Evolutionary conservation across 2,329 filamentous ascomycete species (phyloP), one percentile per base, ranked within the genome.

Genomic region (Ceratocystis lukuohia): DNA sequence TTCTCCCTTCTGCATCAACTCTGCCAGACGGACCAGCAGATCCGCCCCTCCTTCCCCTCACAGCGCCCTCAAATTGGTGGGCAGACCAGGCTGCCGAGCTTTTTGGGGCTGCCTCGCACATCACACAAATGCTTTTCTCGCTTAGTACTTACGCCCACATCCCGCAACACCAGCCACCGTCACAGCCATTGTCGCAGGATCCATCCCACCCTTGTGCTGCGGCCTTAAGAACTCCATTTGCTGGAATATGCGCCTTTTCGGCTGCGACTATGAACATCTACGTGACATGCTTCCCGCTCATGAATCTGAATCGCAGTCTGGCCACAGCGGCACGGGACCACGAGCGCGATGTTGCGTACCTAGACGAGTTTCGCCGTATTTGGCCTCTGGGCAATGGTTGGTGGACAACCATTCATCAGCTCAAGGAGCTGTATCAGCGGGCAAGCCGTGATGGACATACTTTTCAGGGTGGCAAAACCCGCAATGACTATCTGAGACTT

Each of bases 221-320:
- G 1, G 30, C 64, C 1, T 70, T 79, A 0, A 71, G 74, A 67
- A 78, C 77, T 0, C 78, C 77, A 0, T 80, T 79, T 65, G 73
- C 76, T 0, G 78, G 77, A 0, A 78, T 79, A n/a, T 79, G 77
- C 65, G 75, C 75, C 1, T 79, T 80, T 46, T 78, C 77, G 0
- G 77, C 77, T 0, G 76, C 75, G 1, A 77, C 76, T 3, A 72
- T 78, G 62, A 78, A 77, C 30, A 68, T 77, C 0, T 79, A 79
- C 66, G 72, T 76, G 1, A 72, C 71, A 2, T 65, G 70, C 3
- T 80, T 78, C 30, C 78, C 78, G 0, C 71, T 71, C 1, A 79
- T 79, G 74, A 79, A 78, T 67, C 68, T 76, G 12, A 76, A 74
- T 28, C 48, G 57, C 22, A 20, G 37, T 20, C 22, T 64, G 25